A percentile compares a stretch with the other conserved stretches of the same genome.
Conservation (phyloP, 179 eudicot genomes). For the Actinidia arguta region DNA sequence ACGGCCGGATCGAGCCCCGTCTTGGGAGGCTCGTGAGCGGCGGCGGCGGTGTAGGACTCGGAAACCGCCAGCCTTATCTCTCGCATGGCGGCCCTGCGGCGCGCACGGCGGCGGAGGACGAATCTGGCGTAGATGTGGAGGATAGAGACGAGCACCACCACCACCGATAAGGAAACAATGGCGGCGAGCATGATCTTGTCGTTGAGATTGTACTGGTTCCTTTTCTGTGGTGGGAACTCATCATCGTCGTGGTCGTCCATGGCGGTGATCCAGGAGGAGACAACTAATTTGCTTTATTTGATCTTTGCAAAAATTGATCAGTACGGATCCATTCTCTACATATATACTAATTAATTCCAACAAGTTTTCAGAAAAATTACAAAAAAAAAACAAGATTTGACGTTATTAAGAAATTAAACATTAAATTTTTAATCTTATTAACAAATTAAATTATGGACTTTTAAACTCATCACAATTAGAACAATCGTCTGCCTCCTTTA, state of each 20-base stretch:
- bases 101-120: slow-evolving; percentile 43
- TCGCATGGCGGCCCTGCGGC: slow-evolving; percentile 24
- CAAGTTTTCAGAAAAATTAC: too few relatives aligned
- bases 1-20: slow-evolving; percentile 54
- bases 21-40: slow-evolving; percentile 31
- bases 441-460: too few relatives aligned
- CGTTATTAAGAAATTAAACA: too few relatives aligned
- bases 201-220: slow-evolving; percentile 32
- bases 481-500: too few relatives aligned
- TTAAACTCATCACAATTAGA: too few relatives aligned
- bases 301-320: too few relatives aligned
- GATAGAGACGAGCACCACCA: slow-evolving; percentile 52
- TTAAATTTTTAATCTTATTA: too few relatives aligned
- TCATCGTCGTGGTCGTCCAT: neutral
- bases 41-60: neutral
- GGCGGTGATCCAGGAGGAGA: neutral
- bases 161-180: slow-evolving; percentile 49
- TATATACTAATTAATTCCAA: too few relatives aligned
- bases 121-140: slow-evolving; percentile 65
- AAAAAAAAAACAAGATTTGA: too few relatives aligned
- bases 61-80: slow-evolving; percentile 1
- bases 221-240: neutral
- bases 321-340: too few relatives aligned
- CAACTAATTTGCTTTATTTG: too few relatives aligned
- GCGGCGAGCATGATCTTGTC: slow-evolving; percentile 59